A percentile compares a stretch with the other conserved stretches of the same genome.
Evolutionary conservation across 495 filamentous ascomycete species (phyloP).

Genomic region (Neurospora intermedia): DNA sequence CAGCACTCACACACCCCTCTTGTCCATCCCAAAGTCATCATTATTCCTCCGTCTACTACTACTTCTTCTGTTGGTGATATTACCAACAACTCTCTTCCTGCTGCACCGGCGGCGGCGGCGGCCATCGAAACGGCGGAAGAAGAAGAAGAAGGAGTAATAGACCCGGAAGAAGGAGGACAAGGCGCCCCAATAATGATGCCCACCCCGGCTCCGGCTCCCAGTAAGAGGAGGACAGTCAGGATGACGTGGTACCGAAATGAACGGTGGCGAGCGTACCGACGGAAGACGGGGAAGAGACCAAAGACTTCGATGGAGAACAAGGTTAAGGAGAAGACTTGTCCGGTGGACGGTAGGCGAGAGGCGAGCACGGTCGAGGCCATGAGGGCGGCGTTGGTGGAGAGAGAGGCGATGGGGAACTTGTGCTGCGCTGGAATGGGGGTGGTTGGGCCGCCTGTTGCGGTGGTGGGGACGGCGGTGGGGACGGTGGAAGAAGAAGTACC

Average conservation of each 20-base stretch:
- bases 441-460: background rate
- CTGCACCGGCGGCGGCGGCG: too few relatives aligned
- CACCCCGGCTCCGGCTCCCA: constrained; percentile 65
- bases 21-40: too few relatives aligned
- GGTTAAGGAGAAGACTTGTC: constrained; percentile 90
- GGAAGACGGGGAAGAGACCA: constrained; percentile 89
- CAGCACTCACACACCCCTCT: background rate
- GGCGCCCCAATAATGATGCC: constrained; percentile 49
- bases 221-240: constrained; percentile 68
- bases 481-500: background rate
- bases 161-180: background rate
- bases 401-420: constrained; percentile 57
- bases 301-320: constrained; percentile 97
- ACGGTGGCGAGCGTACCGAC: constrained; percentile 70
- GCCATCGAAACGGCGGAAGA: too few relatives aligned
- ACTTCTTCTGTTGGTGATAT: too few relatives aligned
- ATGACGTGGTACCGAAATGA: constrained; percentile 75
- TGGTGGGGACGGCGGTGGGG: background rate
- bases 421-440: constrained; percentile 20
- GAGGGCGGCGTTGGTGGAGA: constrained; percentile 89
- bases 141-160: too few relatives aligned
- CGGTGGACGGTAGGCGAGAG: constrained; percentile 73
- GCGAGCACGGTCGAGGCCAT: constrained; percentile 85
- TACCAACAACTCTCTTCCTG: too few relatives aligned
- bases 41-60: too few relatives aligned